Base-by-base conservation (phyloP, 768 basidiomycete genomes). In the Termitomyces sp. region DNA sequence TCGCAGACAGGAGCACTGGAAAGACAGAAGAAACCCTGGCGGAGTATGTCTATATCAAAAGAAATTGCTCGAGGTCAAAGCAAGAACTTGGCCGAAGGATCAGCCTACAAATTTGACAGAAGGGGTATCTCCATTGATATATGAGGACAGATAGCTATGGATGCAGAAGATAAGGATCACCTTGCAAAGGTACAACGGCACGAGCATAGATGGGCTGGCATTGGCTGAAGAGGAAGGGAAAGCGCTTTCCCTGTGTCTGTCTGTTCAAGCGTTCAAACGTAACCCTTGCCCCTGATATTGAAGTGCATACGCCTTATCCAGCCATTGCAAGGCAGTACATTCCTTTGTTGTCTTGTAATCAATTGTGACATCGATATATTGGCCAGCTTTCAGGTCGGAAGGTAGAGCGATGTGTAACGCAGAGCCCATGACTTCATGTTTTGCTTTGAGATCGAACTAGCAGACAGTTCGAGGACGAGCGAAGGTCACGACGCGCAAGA, bases 141-240 rank as follows among this genome's bases (percentile, higher is more conserved):
- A 16, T 49, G 1, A 54, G 55, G 39, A 27, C 3, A 59, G 7
- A 32, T 32, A 30, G 2, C 21, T 53, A 8, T 21, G 30, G 9
- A 37, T 21, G 14, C 6, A 6, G 41, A 40, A 30, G 27, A 56
- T 23, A 19, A 45, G 43, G 49, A 17, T 30, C 41, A 83, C 88
- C 88, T 80, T 95, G 93, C 56, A 92, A 65, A 2, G 94, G 94
- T 0, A 82, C 79, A 41, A 96, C 70, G 3, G 86, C 79, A 28
- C 94, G 83, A 2, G 89, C 89, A 66, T 95, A 88, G 62, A 94
- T 96, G 3, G 95, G 91, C 61, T 97, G 94, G 64, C 89, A 91
- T 64, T 97, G 95, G 58, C 91, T 93, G 75, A 94, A 98, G 16
- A 98, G 70, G 71, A 89, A 97, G 0, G 91, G 87, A 67, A 89